Conservation (phyloP, 2,329 filamentous ascomycete genomes). For the Cercospora sojina region DNA sequence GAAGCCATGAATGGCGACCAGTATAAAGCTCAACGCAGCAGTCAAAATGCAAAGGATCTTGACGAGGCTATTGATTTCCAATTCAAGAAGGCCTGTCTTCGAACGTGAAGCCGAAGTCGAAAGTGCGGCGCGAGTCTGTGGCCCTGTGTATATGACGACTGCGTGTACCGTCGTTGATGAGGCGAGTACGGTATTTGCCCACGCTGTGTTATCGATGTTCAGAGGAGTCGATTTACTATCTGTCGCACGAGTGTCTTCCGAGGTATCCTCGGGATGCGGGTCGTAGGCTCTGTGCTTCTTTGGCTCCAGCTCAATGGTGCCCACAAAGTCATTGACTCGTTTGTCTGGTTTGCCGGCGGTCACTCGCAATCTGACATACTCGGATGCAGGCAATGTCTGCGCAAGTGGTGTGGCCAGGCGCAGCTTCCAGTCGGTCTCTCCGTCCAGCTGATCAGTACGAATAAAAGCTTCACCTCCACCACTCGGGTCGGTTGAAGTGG, state of each 20-base stretch:
- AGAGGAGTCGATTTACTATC: slow-evolving; percentile 61
- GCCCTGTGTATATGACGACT: slow-evolving; percentile 90
- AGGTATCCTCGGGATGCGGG: slow-evolving; percentile 33
- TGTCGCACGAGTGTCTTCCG: slow-evolving; percentile 5
- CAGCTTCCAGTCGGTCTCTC: slow-evolving; percentile 98
- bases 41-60: slow-evolving; percentile 94
- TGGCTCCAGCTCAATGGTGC: slow-evolving; percentile 75
- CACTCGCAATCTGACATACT: slow-evolving; percentile 66
- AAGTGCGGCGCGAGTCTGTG: slow-evolving; percentile 87
- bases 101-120: slow-evolving; percentile 90
- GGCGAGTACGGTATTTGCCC: slow-evolving; percentile 96
- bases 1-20: slow-evolving; percentile 86
- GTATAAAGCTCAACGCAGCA: slow-evolving; percentile 76
- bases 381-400: slow-evolving; percentile 70
- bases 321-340: slow-evolving; percentile 91
- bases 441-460: slow-evolving; percentile 92
- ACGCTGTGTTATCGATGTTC: slow-evolving; percentile 95
- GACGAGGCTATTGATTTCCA: slow-evolving; percentile 94
- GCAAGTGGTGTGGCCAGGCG: slow-evolving; percentile 82
- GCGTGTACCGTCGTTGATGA: slow-evolving; percentile 87
- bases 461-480: slow-evolving; percentile 90
- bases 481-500: slow-evolving; percentile 39
- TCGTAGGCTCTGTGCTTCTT: slow-evolving; percentile 52
- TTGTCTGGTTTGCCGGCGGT: slow-evolving; percentile 87
- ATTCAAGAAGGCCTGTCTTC: slow-evolving; percentile 89